Evolutionary conservation across 148 eudicot species (phyloP), one percentile per base, ranked within the genome.

Genomic region (Arctostaphylos glauca): DNA sequence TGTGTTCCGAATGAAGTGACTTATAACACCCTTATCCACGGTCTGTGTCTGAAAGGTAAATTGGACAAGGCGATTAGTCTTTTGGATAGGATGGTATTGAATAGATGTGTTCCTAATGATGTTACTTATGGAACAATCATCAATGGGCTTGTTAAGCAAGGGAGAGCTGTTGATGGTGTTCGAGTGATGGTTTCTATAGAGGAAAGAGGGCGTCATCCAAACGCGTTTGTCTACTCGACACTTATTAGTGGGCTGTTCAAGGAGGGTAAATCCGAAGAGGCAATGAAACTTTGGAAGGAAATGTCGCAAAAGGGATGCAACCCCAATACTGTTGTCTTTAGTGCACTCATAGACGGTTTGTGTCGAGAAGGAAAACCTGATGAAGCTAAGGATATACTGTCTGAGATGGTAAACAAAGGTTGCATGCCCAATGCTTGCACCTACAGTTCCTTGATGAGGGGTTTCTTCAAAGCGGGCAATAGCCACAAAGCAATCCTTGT

Each of bases 101-200:
- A 86, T 71, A 96, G 89, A 78, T 92, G 89, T 60, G 70, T 91
- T 74, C 99, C 99, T 41, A 94, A 91, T 87, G 91, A 87, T 59
- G 88, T 96, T 79, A 96, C 99, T 0, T 96, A 91, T 87, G 97
- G 98, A 53, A 91, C 99, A 8, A 86, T 96, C 78, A 92, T 94
- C 82, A 89, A 96, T 86, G 98, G 98, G 52, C 91, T 93, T 82
- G 98, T 94, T 79, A 96, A 92, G 89, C 89, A 89, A 83, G 87
- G 95, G 80, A 89, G 92, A 88, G 87, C 91, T 31, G 76, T 75
- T 48, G 99, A 96, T 81, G 99, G 90, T 23, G 82, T 86, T 47
- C 77, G 58, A 44, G 76, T 93, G 67, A 85, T 96, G 85, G 60
- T 78, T 67, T 88, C 81, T 21, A 88, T 96, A 90, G 93, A 93